A percentile compares a stretch with the other conserved stretches of the same genome.
Evolutionary conservation across 169 alveolate species (phyloP).

Genomic region (Perkinsus chesapeaki): DNA sequence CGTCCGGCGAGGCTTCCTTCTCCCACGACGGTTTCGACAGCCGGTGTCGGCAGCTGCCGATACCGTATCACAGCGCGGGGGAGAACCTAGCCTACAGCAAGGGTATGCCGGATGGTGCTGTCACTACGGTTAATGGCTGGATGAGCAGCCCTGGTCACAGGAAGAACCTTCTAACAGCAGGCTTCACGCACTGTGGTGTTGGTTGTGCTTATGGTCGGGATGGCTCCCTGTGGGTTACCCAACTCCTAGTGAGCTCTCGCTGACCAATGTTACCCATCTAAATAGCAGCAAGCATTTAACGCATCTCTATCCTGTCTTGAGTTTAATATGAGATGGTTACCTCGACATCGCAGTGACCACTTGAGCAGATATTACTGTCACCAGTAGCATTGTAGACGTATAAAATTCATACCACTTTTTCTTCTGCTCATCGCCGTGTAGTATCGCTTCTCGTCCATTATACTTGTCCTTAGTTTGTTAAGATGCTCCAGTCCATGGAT

Average conservation of each 20-base stretch:
- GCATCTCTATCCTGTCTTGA: no score
- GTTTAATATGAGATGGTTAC: no score
- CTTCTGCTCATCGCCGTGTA: no score
- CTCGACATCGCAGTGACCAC: no score
- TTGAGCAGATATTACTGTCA: no score
- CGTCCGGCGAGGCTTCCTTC: conserved; percentile 56
- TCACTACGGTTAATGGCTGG: conserved; percentile 66
- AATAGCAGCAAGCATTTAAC: no score
- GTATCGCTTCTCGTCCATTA: no score
- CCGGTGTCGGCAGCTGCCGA: conserved; percentile 49
- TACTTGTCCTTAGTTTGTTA: neutral
- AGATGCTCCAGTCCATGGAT: neutral
- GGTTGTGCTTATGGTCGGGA: conserved; percentile 32
- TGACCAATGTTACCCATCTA: no score
- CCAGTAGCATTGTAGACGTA: no score
- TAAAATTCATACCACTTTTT: no score
- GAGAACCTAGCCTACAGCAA: conserved; percentile 62
- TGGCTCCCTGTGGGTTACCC: neutral
- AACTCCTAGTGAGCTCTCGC: conserved; percentile 3
- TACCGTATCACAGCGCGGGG: conserved; percentile 39
- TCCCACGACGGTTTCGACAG: conserved; percentile 68
- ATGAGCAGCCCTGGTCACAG: conserved; percentile 73
- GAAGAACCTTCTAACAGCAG: conserved; percentile 50
- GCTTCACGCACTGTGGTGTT: conserved; percentile 50
- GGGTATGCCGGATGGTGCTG: conserved; percentile 37